phyloP scores from a whole-genome alignment of 352 stramenopile genomes.

The Lagenidium sp. region DNA sequence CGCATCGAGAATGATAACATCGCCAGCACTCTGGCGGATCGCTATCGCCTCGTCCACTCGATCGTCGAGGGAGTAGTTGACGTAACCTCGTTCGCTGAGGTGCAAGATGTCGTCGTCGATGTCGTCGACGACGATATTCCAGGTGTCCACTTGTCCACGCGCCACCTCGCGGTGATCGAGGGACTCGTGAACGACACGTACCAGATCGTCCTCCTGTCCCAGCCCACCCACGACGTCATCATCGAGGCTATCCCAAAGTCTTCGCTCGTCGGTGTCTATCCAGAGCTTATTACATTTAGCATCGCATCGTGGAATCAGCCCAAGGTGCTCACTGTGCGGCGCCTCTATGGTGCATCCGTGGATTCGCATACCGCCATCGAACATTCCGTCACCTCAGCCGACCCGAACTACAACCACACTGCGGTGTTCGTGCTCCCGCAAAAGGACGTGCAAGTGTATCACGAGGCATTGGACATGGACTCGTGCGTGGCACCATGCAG shows the following conservation, averaged over 20 bases:
- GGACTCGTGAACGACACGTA: constrained; percentile 41
- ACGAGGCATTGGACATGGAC: constrained; percentile 32
- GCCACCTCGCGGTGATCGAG: constrained; percentile 36
- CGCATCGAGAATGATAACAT: constrained; percentile 14
- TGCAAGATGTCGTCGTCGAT: constrained; percentile 21
- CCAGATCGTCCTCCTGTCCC: constrained; percentile 28
- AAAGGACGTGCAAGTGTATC: constrained; percentile 38
- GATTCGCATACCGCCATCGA: constrained; percentile 14
- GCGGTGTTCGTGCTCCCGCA: no score
- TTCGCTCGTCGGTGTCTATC: constrained; percentile 17
- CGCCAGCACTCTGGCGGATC: constrained; percentile 5
- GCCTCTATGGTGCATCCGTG: background rate
- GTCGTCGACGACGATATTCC: constrained; percentile 49
- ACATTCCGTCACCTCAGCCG: constrained; percentile 24
- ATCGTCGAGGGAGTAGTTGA: constrained; percentile 23
- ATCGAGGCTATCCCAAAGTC: constrained; percentile 17
- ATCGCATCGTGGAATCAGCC: constrained; percentile 23
- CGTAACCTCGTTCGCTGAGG: constrained; percentile 21
- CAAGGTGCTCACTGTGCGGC: constrained; percentile 21
- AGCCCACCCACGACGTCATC: constrained; percentile 25
- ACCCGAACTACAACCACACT: constrained; percentile 29
- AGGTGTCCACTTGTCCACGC: constrained; percentile 35
- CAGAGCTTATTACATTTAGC: constrained; percentile 25
- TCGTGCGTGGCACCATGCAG: constrained; percentile 39
- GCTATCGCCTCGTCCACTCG: constrained; percentile 21